Evolutionary conservation across 768 basidiomycete species (phyloP), one percentile per base, ranked within the genome.

Genomic region (Candolleomyces efflorescens): DNA sequence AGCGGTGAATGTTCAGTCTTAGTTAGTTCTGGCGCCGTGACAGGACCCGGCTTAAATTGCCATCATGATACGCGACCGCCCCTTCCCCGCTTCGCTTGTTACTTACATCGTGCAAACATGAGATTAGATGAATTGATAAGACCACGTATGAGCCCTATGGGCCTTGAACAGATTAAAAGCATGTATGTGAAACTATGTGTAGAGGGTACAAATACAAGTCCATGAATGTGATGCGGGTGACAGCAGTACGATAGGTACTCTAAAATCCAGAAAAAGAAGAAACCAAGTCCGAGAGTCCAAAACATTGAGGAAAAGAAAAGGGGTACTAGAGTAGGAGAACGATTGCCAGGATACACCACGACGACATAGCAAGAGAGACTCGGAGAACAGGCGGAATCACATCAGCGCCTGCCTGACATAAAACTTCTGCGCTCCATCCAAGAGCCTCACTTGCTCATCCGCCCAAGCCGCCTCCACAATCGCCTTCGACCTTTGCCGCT

Each of bases 401-500:
- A 72, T 56, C 15, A 71, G 60, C 23, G 67, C 71, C 55, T 71
- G 70, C 36, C 59, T 57, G 6, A 64, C 64, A 66, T 82, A 82
- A 67, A 81, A 82, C 59, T 67, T 67, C 59, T 68, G 71, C 18
- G 77, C 71, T 45, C 63, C 69, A 26, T 64, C 61, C 65, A 82
- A 69, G 61, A 80, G 59, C 43, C 71, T 65, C 54, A 70, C 65
- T 69, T 80, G 74, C 65, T 79, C 75, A 15, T 72, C 73, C 10
- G 68, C 65, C 89, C 89, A 92, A 65, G 68, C 73, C 53, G 63
- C 73, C 69, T 82, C 76, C 46, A 91, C 77, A 61, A 83, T 76
- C 56, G 66, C 65, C 73, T 84, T 85, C 22, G 86, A 82, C 53
- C 71, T 70, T 60, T 74, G 78, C 66, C 90, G 78, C 60, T 76